Percentiles rank a stretch among this genome's conserved stretches.
Conservation (phyloP, 2,329 filamentous ascomycete genomes). For the Penicillium griseofulvum region DNA sequence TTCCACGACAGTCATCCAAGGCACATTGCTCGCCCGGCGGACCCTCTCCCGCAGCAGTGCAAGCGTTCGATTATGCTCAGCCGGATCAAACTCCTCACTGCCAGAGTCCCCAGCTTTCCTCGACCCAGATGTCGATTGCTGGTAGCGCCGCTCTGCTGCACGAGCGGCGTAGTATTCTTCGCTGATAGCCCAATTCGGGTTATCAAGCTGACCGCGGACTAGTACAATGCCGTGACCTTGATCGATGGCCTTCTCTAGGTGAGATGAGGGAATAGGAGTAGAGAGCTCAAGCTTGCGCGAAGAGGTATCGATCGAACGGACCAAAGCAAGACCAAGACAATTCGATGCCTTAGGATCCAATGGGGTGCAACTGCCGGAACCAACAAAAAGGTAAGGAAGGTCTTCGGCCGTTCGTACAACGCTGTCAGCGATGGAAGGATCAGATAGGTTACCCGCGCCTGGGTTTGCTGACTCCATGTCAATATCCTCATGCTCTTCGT, state of each 20-base stretch:
- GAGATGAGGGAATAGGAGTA: conserved; percentile 46
- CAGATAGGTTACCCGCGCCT: neutral
- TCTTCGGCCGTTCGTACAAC: conserved; percentile 45
- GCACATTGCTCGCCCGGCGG: conserved; percentile 38
- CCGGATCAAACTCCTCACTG: conserved; percentile 5
- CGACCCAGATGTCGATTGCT: conserved; percentile 19
- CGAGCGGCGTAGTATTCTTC: conserved; percentile 44
- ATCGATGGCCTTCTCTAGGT: conserved; percentile 32
- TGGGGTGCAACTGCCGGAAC: conserved; percentile 41
- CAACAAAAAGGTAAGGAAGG: conserved; percentile 52
- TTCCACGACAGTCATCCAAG: conserved; percentile 43
- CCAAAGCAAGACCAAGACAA: conserved; percentile 51
- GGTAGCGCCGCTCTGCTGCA: conserved; percentile 36
- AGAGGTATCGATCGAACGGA: conserved; percentile 42
- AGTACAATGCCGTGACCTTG: conserved; percentile 46
- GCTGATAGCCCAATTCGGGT: conserved; percentile 46
- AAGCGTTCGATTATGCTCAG: conserved; percentile 21
- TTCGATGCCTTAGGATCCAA: conserved; percentile 49
- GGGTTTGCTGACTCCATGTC: conserved; percentile 19
- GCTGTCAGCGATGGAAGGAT: conserved; percentile 7
- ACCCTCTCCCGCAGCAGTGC: conserved; percentile 35
- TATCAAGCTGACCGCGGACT: conserved; percentile 48
- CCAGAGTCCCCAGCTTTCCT: conserved; percentile 18
- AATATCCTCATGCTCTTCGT: conserved; percentile 14
- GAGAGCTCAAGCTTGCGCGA: conserved; percentile 46